A percentile compares a stretch with the other conserved stretches of the same genome.
Evolutionary conservation across 2,329 filamentous ascomycete species (phyloP).

Genomic region (Ascochyta viciae-villosae): DNA sequence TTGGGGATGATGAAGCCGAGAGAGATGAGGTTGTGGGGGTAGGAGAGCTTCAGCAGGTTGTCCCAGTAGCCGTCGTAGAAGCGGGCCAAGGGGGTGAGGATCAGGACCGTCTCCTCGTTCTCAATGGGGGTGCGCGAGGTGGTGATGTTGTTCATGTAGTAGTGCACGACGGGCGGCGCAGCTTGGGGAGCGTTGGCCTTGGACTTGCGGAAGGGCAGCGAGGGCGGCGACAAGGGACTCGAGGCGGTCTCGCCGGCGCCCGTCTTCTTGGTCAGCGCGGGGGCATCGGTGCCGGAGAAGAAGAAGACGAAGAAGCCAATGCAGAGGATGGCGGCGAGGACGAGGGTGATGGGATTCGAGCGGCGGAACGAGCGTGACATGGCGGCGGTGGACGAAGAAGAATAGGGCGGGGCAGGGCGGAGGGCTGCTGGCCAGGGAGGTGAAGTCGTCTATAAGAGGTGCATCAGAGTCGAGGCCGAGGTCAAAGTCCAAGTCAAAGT

Average conservation of each 20-base stretch:
- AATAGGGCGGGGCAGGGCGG: conserved; percentile 23
- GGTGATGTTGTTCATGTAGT: conserved; percentile 94
- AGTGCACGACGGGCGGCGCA: conserved; percentile 88
- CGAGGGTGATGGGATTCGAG: conserved; percentile 77
- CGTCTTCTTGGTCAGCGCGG: conserved; percentile 57
- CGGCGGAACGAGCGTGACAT: conserved; percentile 78
- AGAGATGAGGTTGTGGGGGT: conserved; percentile 93
- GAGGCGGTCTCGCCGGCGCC: conserved; percentile 65
- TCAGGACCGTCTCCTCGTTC: conserved; percentile 85
- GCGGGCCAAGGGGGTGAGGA: conserved; percentile 89
- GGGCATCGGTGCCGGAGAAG: conserved; percentile 68
- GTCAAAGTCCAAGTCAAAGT: too few relatives aligned
- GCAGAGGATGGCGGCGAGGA: conserved; percentile 74
- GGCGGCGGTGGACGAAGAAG: conserved; percentile 24
- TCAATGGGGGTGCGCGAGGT: conserved; percentile 76
- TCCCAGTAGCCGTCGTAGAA: conserved; percentile 98
- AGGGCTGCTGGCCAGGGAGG: conserved; percentile 40
- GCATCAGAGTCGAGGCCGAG: conserved; percentile 39
- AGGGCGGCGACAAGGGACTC: conserved; percentile 75
- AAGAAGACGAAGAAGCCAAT: conserved; percentile 65
- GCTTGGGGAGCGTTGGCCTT: conserved; percentile 60
- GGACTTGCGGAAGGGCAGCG: conserved; percentile 75
- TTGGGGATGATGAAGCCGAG: conserved; percentile 96
- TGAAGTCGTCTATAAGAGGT: conserved; percentile 33
- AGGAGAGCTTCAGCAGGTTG: conserved; percentile 81